These are phyloP conservation scores for Colletotrichum navitas DNA, from an alignment of 2,329 filamentous ascomycete species.

Conservation along the genomic window DNA sequence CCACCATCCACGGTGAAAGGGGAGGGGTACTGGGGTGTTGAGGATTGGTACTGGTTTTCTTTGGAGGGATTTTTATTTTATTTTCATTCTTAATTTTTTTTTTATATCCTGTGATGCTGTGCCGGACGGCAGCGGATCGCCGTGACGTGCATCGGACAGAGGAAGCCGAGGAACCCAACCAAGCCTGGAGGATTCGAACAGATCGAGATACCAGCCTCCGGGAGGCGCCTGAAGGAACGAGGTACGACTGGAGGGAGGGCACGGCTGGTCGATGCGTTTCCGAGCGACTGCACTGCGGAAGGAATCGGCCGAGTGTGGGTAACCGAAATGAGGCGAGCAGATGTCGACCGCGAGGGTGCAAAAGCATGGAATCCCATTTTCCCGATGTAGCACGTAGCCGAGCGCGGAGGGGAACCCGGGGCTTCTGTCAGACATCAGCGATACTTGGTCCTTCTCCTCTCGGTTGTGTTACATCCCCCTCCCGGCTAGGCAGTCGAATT, in stretches of 20 bases:
- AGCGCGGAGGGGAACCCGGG: background rate
- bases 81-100: too few relatives aligned
- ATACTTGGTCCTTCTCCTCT: constrained; percentile 22
- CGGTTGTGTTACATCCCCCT: background rate
- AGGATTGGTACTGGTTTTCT: background rate
- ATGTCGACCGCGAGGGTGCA: background rate
- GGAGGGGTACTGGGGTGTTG: background rate
- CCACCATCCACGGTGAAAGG: background rate
- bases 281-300: background rate
- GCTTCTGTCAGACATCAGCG: constrained; percentile 26
- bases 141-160: background rate
- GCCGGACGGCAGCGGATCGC: background rate
- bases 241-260: background rate
- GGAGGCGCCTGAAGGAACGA: background rate
- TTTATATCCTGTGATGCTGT: too few relatives aligned
- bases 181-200: background rate
- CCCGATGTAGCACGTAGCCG: background rate
- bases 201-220: constrained; percentile 9
- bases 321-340: background rate
- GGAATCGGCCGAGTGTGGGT: background rate
- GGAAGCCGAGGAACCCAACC: background rate
- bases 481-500: background rate
- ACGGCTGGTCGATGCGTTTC: background rate
- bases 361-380: background rate
- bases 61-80: too few relatives aligned